These are phyloP conservation scores for Dioscorea dumetorum DNA, from an alignment of 106 monocot species.

Conservation along the genomic window DNA sequence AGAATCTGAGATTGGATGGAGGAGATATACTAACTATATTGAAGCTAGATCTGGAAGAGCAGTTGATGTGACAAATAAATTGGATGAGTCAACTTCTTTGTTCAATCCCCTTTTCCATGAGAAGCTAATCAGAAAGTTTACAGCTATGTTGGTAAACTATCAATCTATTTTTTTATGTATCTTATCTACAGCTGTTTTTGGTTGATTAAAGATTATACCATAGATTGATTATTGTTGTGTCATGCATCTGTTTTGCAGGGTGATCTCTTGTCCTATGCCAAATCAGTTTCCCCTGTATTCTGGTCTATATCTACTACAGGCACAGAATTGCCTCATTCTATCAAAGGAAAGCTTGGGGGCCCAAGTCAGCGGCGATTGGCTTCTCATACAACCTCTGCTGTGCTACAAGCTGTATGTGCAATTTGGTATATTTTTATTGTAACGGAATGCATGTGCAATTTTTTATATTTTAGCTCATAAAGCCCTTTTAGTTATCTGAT, in stretches of 20 bases:
- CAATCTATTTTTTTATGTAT: not conserved
- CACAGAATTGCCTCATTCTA: slow-evolving; percentile 39
- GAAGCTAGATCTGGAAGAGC: slow-evolving; percentile 9
- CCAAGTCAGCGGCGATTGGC: slow-evolving; percentile 68
- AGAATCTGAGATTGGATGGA: slow-evolving; percentile 42
- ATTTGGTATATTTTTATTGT: not conserved
- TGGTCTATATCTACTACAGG: slow-evolving; percentile 33
- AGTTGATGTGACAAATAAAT: not conserved
- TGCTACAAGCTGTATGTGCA: slow-evolving; percentile 67
- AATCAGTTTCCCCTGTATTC: slow-evolving; percentile 35
- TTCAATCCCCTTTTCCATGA: slow-evolving; percentile 8
- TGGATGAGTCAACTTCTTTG: slow-evolving; percentile 17
- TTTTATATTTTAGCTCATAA: too few relatives aligned
- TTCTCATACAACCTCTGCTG: slow-evolving; percentile 38
- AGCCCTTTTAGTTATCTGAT: too few relatives aligned
- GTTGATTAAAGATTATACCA: too few relatives aligned
- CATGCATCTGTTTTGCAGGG: slow-evolving; percentile 30
- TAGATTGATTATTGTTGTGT: too few relatives aligned
- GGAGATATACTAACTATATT: slow-evolving; percentile 9
- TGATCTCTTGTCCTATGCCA: slow-evolving; percentile 43
- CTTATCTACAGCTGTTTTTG: too few relatives aligned
- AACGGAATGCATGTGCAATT: too few relatives aligned
- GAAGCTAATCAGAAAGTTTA: slow-evolving; percentile 16
- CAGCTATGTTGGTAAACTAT: slow-evolving; percentile 31
- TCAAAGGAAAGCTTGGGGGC: slow-evolving; percentile 92